phyloP scores from a whole-genome alignment of 164 flowering plant genomes.

The Nelumbo lutea region DNA sequence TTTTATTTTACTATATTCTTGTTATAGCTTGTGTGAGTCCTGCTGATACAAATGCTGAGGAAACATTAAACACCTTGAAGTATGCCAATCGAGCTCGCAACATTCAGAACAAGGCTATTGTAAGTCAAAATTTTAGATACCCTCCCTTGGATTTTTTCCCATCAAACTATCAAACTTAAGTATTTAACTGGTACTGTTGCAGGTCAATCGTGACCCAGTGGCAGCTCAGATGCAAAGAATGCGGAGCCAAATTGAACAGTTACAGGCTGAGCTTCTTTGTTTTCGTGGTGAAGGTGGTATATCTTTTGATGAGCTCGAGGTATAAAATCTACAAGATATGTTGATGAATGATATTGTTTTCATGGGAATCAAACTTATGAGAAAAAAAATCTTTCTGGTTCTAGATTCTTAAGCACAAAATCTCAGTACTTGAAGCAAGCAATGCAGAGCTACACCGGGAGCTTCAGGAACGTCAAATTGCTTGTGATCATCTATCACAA shows the following conservation, averaged over 20 bases:
- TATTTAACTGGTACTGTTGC: constrained; percentile 8
- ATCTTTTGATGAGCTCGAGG: constrained; percentile 84
- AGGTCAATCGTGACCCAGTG: constrained; percentile 94
- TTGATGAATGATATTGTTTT: neutral
- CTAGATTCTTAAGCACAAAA: constrained; percentile 81
- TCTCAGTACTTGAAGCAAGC: constrained; percentile 89
- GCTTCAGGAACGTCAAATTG: constrained; percentile 68
- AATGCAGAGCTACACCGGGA: constrained; percentile 82
- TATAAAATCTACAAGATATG: constrained; percentile 13
- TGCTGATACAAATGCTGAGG: constrained; percentile 98
- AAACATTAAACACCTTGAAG: constrained; percentile 94
- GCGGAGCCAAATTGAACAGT: constrained; percentile 85
- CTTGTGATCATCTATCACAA: constrained; percentile 39
- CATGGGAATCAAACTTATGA: neutral
- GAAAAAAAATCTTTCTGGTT: constrained; percentile 1
- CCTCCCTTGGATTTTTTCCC: constrained; percentile 2
- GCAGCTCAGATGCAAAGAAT: constrained; percentile 86
- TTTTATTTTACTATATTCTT: constrained; percentile 4
- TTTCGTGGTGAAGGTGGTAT: constrained; percentile 66
- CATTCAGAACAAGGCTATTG: constrained; percentile 95
- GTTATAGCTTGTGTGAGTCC: constrained; percentile 96
- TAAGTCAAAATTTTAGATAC: constrained; percentile 31
- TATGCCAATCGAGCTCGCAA: constrained; percentile 99
- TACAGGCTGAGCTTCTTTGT: constrained; percentile 89
- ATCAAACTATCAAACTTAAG: neutral